phyloP scores from a whole-genome alignment of 805 yeast genomes.

The Pichia deserticola region DNA sequence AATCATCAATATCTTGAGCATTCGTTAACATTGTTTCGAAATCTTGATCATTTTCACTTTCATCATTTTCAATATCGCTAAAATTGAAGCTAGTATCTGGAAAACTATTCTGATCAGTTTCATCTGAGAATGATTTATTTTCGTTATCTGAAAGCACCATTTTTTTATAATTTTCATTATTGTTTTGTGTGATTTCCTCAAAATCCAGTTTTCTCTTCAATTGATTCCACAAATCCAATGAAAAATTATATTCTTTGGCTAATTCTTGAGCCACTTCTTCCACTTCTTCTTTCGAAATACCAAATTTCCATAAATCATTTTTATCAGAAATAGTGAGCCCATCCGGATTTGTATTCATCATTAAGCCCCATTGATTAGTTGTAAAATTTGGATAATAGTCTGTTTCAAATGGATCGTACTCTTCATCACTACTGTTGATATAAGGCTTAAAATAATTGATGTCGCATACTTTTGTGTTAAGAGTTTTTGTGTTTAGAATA shows the following conservation, averaged over 20 bases:
- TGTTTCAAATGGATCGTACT: neutral
- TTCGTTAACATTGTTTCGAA: neutral
- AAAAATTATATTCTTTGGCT: neutral
- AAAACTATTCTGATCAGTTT: conserved; percentile 23
- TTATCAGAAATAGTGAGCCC: neutral
- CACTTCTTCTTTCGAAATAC: conserved; percentile 4
- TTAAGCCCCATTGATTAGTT: neutral
- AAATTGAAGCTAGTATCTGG: no score
- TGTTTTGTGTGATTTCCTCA: no score
- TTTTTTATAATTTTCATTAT: no score
- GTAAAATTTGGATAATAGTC: neutral
- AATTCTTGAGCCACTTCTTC: conserved; percentile 3
- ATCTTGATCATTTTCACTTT: conserved; percentile 20
- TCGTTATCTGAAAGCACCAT: no score
- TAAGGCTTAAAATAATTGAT: neutral
- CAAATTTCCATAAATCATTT: conserved; percentile 1
- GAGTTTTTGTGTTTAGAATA: neutral
- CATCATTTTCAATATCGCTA: conserved; percentile 14
- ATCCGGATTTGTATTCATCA: neutral
- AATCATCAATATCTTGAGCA: conserved; percentile 5
- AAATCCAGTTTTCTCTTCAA: neutral
- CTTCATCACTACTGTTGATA: neutral
- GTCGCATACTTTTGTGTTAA: neutral
- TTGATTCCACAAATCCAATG: neutral
- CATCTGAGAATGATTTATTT: conserved; percentile 16